Base-by-base conservation (phyloP, 73 alveolate genomes). In the Blepharisma japonicum region DNA sequence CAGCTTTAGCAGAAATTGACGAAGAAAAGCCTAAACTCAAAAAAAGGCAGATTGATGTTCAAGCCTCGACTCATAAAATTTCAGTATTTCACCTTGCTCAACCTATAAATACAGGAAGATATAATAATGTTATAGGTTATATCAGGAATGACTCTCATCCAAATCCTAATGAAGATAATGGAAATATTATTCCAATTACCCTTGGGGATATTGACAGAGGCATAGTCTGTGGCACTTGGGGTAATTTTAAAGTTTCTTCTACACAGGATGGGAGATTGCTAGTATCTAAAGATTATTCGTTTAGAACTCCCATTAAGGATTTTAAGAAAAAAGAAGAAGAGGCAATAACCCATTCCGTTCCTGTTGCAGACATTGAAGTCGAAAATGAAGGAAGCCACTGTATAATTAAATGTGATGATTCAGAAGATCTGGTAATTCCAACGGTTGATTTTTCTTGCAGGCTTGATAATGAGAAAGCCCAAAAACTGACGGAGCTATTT, bases 1-100 rank as follows among this genome's bases (percentile, higher is more conserved):
- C 74, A n/a, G 74, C 74, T 2, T 25, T 61, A 9, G 74, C 74
- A 20, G 74, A 61, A 25, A n/a, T 61, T 18, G 74, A 61, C 46
- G 74, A 61, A 25, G 74, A 61, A 61, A 61, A 25, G 46, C 74
- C 74, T 14, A 61, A 25, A 61, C 14, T 14, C 74, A 61, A 61
- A 25, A 61, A 61, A 61, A 61, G 23, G 23, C 47, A 61, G 3
- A 4, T 9, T 8, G 23, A 61, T 14, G 47, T 61, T 61, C 39
- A 20, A n/a, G 42, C 42, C 3, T 32, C 42, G 42, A 61, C 23
- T 2, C 74, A n/a, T 2, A 61, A 61, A 61, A 25, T 61, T n/a
- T 61, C 74, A 18, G 18, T 61, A 14, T 61, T 61, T 61, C 74
- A 61, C 23, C 23, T 61, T 61, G 46, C 74, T 61, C 47, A 61